phyloP scores from a whole-genome alignment of 208 protist genomes.

The Acanthamoeba healyi region DNA sequence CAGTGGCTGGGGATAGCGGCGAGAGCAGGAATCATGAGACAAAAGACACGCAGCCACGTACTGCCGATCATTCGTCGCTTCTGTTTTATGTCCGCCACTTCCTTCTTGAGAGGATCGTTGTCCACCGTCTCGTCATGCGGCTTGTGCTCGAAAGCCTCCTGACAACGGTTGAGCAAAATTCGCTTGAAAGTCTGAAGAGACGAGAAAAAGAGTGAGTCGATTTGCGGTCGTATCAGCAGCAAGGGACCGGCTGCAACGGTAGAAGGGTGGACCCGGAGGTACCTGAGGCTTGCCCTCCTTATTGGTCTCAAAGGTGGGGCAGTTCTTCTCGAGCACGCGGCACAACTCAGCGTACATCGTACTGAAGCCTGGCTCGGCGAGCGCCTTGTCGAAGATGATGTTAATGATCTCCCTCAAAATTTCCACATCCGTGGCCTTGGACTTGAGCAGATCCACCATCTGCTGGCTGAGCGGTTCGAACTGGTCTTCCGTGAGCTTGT shows the following conservation, averaged over 20 bases:
- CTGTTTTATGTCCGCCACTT: neutral
- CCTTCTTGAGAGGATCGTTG: slow-evolving; percentile 15
- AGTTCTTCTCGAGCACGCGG: neutral
- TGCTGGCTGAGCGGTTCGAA: slow-evolving; percentile 70
- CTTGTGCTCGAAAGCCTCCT: slow-evolving; percentile 83
- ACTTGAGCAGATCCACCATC: slow-evolving; percentile 42
- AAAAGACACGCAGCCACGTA: too few species aligned
- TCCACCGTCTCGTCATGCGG: slow-evolving; percentile 4
- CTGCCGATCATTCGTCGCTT: slow-evolving; percentile 61
- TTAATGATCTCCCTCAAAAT: slow-evolving; percentile 72
- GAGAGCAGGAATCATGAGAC: too few species aligned
- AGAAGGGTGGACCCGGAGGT: neutral
- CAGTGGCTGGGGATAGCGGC: neutral
- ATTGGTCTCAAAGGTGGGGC: slow-evolving; percentile 46
- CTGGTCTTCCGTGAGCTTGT: slow-evolving; percentile 70
- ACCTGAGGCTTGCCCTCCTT: slow-evolving; percentile 31
- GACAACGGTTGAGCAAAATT: slow-evolving; percentile 83
- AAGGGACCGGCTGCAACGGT: neutral
- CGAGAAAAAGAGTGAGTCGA: too few species aligned
- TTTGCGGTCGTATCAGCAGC: too few species aligned
- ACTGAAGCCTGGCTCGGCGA: slow-evolving; percentile 70
- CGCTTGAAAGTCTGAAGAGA: slow-evolving; percentile 77
- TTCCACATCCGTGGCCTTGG: slow-evolving; percentile 12
- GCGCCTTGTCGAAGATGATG: slow-evolving; percentile 78
- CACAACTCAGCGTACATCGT: slow-evolving; percentile 80